These are phyloP conservation scores for Fragaria iinumae DNA, from an alignment of 306 rosid species.

Conservation along the genomic window DNA sequence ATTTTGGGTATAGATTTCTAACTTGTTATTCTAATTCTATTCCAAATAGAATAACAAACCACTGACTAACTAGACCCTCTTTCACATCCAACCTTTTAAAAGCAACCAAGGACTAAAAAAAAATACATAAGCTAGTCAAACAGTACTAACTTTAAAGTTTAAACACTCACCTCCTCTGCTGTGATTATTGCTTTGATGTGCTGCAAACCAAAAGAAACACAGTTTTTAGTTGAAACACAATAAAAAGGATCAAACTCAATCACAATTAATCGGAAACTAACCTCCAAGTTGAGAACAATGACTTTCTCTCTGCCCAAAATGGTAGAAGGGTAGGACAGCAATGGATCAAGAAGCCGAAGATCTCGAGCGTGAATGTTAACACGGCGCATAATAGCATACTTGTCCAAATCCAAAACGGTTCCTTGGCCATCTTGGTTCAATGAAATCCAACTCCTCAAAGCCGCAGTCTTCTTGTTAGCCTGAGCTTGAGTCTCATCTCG, in stretches of 20 bases:
- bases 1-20: background rate
- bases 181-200: conserved; percentile 86
- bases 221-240: background rate
- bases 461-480: conserved; percentile 50
- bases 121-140: background rate
- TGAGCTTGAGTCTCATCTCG: conserved; percentile 42
- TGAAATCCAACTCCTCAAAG: conserved; percentile 67
- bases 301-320: conserved; percentile 77
- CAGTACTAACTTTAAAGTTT: background rate
- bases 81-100: background rate
- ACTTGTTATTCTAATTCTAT: background rate
- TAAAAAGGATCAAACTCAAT: background rate
- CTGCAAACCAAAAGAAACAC: conserved; percentile 36
- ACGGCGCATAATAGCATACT: conserved; percentile 71
- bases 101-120: no score
- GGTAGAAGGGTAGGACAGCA: conserved; percentile 68
- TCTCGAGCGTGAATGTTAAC: conserved; percentile 72
- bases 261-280: conserved; percentile 7
- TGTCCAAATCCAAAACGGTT: conserved; percentile 60
- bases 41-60: background rate
- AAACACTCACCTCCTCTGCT: conserved; percentile 59
- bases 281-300: conserved; percentile 88
- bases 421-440: conserved; percentile 48
- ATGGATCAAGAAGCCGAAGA: conserved; percentile 78
- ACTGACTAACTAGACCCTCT: background rate